Evolutionary conservation across 1,139 yeast species (phyloP), one percentile per base, ranked within the genome.

Genomic region (Groenewaldozyma sp.): DNA sequence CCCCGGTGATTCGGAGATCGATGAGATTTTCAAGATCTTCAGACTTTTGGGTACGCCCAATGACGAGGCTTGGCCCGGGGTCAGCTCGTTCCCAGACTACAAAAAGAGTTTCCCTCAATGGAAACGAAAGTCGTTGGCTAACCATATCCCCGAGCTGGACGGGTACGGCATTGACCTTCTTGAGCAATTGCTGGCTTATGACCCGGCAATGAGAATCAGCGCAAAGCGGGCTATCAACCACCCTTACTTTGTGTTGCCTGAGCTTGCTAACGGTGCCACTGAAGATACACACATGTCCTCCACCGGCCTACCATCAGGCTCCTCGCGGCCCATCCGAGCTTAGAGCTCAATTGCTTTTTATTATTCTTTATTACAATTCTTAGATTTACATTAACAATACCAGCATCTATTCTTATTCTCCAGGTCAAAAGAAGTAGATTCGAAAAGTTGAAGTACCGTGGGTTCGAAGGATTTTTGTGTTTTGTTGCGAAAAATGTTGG

Each of bases 1-100:
- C 65, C 94, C 97, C 2, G 99, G 98, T 24, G 98, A 91, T 62
- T 84, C 95, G 13, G 98, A 91, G 62, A 91, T 91, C 59, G 98
- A 91, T 61, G 96, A 91, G 66, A 91, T 91, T 51, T 88, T 91
- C 69, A 79, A 93, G 64, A 91, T 93, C 45, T 93, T 93, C 67
- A 71, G 95, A 53, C 70, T 87, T 35, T 68, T 93, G 56, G 98
- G 99, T 32, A 91, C 99, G 6, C 98, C 99, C 34, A 84, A 76
- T 49, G 96, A 87, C 58, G 84, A 82, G 43, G 70, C 76, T 26
- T 91, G 99, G 99, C 97, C 98, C 3, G 98, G 94, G 54, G 95
- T 93, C 40, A 78, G 82, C 39, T 80, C 84, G 54, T 70, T 93
- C 59, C 97, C 97, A 17, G 97, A 91, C 65, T 91, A 82, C 67